A percentile compares a stretch with the other conserved stretches of the same genome.
Evolutionary conservation across 2,329 filamentous ascomycete species (phyloP).

Genomic region (Trichoderma simmonsii): DNA sequence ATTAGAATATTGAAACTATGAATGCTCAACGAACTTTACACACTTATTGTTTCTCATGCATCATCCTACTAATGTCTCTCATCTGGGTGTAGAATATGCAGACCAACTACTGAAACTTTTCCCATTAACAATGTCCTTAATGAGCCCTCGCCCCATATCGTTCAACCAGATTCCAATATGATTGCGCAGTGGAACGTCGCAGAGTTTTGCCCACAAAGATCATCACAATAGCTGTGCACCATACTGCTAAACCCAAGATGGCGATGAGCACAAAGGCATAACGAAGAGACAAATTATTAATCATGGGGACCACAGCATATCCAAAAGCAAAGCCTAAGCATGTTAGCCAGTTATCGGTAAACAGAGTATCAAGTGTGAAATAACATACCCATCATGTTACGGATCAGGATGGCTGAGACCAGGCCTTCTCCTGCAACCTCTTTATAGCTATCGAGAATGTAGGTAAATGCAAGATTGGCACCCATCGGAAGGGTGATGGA

Average conservation of each 20-base stretch:
- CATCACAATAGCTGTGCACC: not conserved
- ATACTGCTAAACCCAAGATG: not conserved
- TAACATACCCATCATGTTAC: not conserved
- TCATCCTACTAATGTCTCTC: not conserved
- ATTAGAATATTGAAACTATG: not conserved
- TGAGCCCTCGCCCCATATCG: not conserved
- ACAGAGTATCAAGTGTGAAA: not conserved
- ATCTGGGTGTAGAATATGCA: not conserved
- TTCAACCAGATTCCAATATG: not conserved
- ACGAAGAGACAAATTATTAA: not conserved
- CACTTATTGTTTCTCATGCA: not conserved
- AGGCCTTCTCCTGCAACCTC: not conserved
- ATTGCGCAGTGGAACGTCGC: not conserved
- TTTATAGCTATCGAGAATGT: not conserved
- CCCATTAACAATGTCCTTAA: not conserved
- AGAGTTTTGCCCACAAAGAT: not conserved
- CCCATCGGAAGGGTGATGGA: not conserved
- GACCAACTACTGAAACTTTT: not conserved
- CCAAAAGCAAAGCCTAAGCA: not conserved
- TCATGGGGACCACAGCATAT: not conserved
- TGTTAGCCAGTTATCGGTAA: not conserved
- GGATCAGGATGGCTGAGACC: not conserved
- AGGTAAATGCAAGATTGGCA: not conserved
- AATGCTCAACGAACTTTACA: not conserved
- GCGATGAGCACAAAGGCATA: not conserved